Evolutionary conservation across 345 rosid genomes (phyloP).

Genomic region (Salix caprea): DNA sequence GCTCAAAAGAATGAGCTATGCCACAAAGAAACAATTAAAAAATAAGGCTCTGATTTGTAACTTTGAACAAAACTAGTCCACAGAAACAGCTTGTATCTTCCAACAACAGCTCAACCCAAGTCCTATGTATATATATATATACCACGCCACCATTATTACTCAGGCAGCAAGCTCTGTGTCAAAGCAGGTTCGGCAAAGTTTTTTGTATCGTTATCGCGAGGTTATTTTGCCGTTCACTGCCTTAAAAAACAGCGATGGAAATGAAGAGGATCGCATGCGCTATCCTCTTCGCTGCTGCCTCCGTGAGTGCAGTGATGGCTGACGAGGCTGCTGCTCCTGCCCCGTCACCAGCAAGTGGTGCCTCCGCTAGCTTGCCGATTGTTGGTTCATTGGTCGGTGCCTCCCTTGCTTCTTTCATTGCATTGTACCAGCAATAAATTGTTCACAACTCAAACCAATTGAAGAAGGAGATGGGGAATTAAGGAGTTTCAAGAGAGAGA

Average conservation of each 20-base stretch:
- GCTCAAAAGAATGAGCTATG: background rate
- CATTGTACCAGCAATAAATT: slow-evolving; percentile 24
- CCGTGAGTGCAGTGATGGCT: slow-evolving; percentile 46
- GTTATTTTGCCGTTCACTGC: slow-evolving; percentile 4
- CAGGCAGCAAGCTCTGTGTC: slow-evolving; percentile 13
- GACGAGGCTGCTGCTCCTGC: slow-evolving; percentile 39
- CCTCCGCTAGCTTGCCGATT: slow-evolving; percentile 20
- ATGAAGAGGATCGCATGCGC: slow-evolving; percentile 63
- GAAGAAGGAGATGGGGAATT: background rate
- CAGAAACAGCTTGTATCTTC: background rate
- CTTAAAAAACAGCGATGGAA: slow-evolving; percentile 26
- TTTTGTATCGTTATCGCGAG: background rate
- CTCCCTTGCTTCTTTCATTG: slow-evolving; percentile 32
- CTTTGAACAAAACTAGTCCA: background rate
- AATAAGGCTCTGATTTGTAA: background rate
- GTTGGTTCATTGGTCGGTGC: slow-evolving; percentile 36
- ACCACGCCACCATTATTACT: background rate
- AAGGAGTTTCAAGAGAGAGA: background rate
- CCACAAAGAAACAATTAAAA: background rate
- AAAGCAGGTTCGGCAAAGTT: slow-evolving; percentile 18
- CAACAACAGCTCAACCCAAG: background rate
- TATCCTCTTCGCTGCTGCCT: slow-evolving; percentile 47
- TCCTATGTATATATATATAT: background rate
- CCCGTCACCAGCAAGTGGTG: slow-evolving; percentile 23
- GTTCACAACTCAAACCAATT: background rate